These are phyloP conservation scores for Coemansia sp. DNA, from an alignment of 192 early-diverging fungal genomes.

Conservation along the genomic window DNA sequence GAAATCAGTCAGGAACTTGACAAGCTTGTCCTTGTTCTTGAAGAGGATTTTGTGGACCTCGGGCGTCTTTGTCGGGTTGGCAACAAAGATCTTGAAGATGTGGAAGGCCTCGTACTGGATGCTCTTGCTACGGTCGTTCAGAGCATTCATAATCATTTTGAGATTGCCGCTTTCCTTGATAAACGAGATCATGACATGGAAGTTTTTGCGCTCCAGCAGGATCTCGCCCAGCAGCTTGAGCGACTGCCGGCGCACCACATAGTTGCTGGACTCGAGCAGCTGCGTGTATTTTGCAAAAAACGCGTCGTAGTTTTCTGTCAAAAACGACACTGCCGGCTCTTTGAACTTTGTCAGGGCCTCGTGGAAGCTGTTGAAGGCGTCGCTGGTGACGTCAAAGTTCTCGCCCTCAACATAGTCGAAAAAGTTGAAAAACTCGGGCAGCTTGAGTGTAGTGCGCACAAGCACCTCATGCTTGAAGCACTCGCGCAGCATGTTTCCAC, in stretches of 20 bases:
- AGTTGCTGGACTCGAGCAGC: slow-evolving; percentile 86
- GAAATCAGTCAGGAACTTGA: slow-evolving; percentile 84
- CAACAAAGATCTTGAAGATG: slow-evolving; percentile 99
- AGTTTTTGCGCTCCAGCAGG: slow-evolving; percentile 92
- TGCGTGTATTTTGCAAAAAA: slow-evolving; percentile 69
- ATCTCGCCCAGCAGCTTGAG: slow-evolving; percentile 98
- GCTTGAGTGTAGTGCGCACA: slow-evolving; percentile 79
- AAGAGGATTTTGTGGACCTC: slow-evolving; percentile 87
- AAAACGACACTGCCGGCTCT: slow-evolving; percentile 81
- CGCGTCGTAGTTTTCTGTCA: slow-evolving; percentile 85
- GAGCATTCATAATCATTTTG: slow-evolving; percentile 96
- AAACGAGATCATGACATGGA: slow-evolving; percentile 91
- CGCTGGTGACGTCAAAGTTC: slow-evolving; percentile 97
- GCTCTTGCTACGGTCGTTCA: slow-evolving; percentile 93
- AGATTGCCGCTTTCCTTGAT: slow-evolving; percentile 90
- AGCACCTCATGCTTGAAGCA: slow-evolving; percentile 93
- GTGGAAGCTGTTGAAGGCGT: slow-evolving; percentile 98
- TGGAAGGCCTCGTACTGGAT: slow-evolving; percentile 99
- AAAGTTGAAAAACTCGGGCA: slow-evolving; percentile 88
- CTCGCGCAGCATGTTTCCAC: slow-evolving; percentile 96
- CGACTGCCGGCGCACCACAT: slow-evolving; percentile 97
- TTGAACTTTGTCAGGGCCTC: slow-evolving; percentile 96
- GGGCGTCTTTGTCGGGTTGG: slow-evolving; percentile 94
- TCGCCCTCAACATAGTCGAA: slow-evolving; percentile 94
- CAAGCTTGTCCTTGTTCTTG: slow-evolving; percentile 89